Evolutionary conservation across 345 rosid genomes (phyloP).

Genomic region (Eucalyptus rudis): DNA sequence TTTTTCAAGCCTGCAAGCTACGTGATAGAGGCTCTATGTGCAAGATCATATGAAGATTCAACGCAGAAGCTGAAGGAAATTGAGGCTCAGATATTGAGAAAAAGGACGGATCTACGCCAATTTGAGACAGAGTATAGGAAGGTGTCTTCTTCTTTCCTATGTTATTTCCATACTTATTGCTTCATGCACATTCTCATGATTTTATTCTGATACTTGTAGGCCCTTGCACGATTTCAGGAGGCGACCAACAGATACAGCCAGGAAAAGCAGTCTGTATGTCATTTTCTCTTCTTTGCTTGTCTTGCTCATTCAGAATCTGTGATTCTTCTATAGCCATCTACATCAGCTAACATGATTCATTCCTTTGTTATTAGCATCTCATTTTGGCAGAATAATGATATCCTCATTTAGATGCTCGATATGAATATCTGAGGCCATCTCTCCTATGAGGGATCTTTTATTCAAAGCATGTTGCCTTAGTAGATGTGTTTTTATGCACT

Average conservation of each 20-base stretch:
- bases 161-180: background rate
- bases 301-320: background rate
- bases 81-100: conserved; percentile 80
- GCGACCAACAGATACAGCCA: conserved; percentile 78
- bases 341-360: background rate
- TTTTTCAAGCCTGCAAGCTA: conserved; percentile 93
- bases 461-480: background rate
- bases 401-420: background rate
- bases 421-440: background rate
- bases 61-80: conserved; percentile 74
- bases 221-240: conserved; percentile 93
- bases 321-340: background rate
- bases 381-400: background rate
- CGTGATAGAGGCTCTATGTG: conserved; percentile 92
- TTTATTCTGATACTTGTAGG: conserved; percentile 35
- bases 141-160: conserved; percentile 17
- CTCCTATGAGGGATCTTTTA: background rate
- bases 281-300: background rate
- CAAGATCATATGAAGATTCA: conserved; percentile 69
- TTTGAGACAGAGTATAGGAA: conserved; percentile 95
- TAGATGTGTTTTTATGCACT: background rate
- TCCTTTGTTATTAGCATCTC: background rate
- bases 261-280: conserved; percentile 86
- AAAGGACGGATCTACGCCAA: conserved; percentile 88
- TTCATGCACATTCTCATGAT: background rate